Conservation (phyloP, 1,284 basidiomycete species). For the Omphalotus olearius region DNA sequence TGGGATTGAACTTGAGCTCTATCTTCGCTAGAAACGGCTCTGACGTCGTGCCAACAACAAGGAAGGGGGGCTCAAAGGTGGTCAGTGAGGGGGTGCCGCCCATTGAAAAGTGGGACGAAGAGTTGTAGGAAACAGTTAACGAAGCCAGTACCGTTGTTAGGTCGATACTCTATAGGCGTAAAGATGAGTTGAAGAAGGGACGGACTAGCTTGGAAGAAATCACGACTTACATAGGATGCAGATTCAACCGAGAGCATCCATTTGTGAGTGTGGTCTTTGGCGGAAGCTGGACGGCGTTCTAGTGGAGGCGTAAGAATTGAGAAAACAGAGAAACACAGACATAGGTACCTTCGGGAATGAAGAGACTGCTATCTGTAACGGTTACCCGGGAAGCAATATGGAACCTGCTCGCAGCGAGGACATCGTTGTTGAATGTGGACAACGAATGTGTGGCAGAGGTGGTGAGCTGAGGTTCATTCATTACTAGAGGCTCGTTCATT, state of each 20-base stretch:
- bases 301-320: slow-evolving; percentile 10
- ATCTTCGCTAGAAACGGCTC: slow-evolving; percentile 63
- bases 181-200: slow-evolving; percentile 6
- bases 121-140: slow-evolving; percentile 36
- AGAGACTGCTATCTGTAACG: slow-evolving; percentile 61
- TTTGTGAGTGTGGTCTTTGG: slow-evolving; percentile 49
- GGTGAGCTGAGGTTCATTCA: not conserved
- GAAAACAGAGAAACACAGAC: not conserved
- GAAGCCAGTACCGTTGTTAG: slow-evolving; percentile 49
- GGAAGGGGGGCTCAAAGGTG: slow-evolving; percentile 50
- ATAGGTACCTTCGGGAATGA: slow-evolving; percentile 48
- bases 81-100: slow-evolving; percentile 25
- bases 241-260: slow-evolving; percentile 70
- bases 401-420: slow-evolving; percentile 46
- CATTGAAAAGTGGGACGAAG: slow-evolving; percentile 38
- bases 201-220: not conserved
- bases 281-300: slow-evolving; percentile 39
- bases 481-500: not conserved
- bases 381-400: slow-evolving; percentile 61
- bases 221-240: slow-evolving; percentile 60
- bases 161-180: slow-evolving; percentile 36
- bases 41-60: slow-evolving; percentile 49
- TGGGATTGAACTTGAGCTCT: slow-evolving; percentile 42
- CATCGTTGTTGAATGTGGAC: slow-evolving; percentile 4
- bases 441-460: not conserved